These are phyloP conservation scores for Boletus rufocinnamomeus DNA, from an alignment of 768 basidiomycete genomes.

Conservation along the genomic window DNA sequence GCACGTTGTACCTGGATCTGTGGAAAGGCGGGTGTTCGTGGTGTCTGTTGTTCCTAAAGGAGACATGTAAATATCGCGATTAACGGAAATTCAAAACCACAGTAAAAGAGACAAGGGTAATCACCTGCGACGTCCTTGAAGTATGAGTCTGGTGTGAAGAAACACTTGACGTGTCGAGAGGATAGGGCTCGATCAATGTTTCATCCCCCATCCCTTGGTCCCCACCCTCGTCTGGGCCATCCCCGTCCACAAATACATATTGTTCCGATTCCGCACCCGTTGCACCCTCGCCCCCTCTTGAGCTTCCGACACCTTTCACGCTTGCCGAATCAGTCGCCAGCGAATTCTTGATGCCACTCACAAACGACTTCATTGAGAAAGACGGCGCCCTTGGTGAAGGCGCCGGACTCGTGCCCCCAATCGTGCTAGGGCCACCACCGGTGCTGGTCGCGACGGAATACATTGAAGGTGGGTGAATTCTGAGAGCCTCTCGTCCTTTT, in stretches of 20 bases:
- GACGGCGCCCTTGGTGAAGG: slow-evolving; percentile 25
- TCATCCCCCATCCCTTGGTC: slow-evolving; percentile 20
- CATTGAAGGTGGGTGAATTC: slow-evolving; percentile 16
- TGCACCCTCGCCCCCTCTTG: neutral
- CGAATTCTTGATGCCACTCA: slow-evolving; percentile 24
- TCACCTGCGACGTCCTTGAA: slow-evolving; percentile 21
- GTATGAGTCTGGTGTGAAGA: slow-evolving; percentile 24
- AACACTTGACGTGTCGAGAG: slow-evolving; percentile 24
- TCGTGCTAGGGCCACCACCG: neutral
- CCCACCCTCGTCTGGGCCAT: slow-evolving; percentile 6
- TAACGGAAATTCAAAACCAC: neutral
- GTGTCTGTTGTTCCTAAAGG: slow-evolving; percentile 19
- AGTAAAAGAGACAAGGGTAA: neutral
- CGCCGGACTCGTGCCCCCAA: neutral
- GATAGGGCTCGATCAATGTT: slow-evolving; percentile 24
- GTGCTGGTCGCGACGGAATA: slow-evolving; percentile 8
- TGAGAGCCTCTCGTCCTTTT: slow-evolving; percentile 7
- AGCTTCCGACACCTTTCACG: neutral
- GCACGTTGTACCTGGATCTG: slow-evolving; percentile 28
- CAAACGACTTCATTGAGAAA: slow-evolving; percentile 25
- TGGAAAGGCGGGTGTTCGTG: slow-evolving; percentile 21
- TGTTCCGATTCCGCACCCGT: slow-evolving; percentile 22
- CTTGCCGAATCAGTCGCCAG: slow-evolving; percentile 18
- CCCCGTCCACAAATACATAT: slow-evolving; percentile 30
- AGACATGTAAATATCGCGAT: neutral